Evolutionary conservation across 2,329 filamentous ascomycete species (phyloP).

Genomic region (Colletotrichum eremochloae): DNA sequence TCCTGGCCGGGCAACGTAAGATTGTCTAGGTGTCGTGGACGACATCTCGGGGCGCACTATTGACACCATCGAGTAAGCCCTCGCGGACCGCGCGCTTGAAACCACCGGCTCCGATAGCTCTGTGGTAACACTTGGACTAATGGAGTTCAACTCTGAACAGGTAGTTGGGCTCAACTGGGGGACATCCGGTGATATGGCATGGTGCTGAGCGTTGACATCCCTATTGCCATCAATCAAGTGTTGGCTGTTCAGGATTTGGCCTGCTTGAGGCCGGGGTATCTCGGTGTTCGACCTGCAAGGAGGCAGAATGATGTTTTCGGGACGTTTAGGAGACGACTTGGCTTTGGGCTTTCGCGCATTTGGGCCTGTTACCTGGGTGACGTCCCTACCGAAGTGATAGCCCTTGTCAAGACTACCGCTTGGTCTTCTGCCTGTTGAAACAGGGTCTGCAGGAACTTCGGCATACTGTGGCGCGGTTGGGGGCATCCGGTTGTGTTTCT

Average conservation of each 20-base stretch:
- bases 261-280: constrained; percentile 1
- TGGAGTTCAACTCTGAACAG: constrained; percentile 45
- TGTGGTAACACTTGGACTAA: constrained; percentile 52
- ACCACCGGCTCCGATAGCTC: constrained; percentile 50
- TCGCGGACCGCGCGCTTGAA: constrained; percentile 51
- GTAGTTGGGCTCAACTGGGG: constrained; percentile 31
- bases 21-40: constrained; percentile 32
- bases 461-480: constrained; percentile 30
- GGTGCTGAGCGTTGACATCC: constrained; percentile 35
- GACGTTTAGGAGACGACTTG: constrained; percentile 16
- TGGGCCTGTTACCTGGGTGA: neutral
- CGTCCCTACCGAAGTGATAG: neutral
- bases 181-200: constrained; percentile 12
- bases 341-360: constrained; percentile 2
- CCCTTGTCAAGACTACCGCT: constrained; percentile 24
- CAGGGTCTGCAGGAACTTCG: constrained; percentile 34
- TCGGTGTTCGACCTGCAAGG: constrained; percentile 20
- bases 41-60: constrained; percentile 46
- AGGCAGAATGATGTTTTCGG: constrained; percentile 33
- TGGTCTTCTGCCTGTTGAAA: constrained; percentile 26
- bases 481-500: constrained; percentile 14
- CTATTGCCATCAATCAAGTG: constrained; percentile 31
- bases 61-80: constrained; percentile 47
- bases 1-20: constrained; percentile 27
- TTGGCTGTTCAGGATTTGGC: neutral